phyloP scores from a whole-genome alignment of 169 alveolate species.

The Plasmodium vinckei region DNA sequence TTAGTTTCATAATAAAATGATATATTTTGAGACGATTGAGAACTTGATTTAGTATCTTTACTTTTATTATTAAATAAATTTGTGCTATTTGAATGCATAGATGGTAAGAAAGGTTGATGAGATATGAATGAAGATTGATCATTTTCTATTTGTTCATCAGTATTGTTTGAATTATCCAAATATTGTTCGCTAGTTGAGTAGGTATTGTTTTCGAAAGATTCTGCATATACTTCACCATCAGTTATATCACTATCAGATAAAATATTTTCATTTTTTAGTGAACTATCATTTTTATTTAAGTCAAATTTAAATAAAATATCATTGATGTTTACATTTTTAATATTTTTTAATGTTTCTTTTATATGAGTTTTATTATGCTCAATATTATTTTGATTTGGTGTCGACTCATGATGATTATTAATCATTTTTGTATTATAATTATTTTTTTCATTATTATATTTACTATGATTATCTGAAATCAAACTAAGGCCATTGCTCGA shows the following conservation, averaged over 20 bases:
- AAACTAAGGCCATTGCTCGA: slow-evolving; percentile 2
- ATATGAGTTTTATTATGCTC: neutral
- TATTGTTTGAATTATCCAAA: neutral
- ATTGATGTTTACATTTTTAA: slow-evolving; percentile 39
- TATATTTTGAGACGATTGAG: too few relatives aligned
- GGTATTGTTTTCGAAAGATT: neutral
- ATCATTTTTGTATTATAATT: neutral
- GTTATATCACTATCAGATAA: slow-evolving; percentile 24
- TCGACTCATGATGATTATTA: neutral
- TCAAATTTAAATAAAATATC: slow-evolving; percentile 60
- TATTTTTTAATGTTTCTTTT: slow-evolving; percentile 48
- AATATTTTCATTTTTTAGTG: slow-evolving; percentile 11
- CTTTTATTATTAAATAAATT: too few relatives aligned
- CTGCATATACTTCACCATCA: slow-evolving; percentile 15
- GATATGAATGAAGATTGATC: too few relatives aligned
- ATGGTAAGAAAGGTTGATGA: too few relatives aligned
- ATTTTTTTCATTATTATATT: neutral
- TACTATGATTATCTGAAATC: neutral
- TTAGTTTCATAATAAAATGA: neutral
- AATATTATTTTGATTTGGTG: neutral
- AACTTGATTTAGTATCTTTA: too few relatives aligned
- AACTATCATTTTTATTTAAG: slow-evolving; percentile 11
- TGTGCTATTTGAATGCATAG: too few relatives aligned
- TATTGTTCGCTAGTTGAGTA: neutral
- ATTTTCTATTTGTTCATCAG: slow-evolving; percentile 3